phyloP scores from a whole-genome alignment of 192 early-diverging fungal genomes.

The Backusella australiensis region DNA sequence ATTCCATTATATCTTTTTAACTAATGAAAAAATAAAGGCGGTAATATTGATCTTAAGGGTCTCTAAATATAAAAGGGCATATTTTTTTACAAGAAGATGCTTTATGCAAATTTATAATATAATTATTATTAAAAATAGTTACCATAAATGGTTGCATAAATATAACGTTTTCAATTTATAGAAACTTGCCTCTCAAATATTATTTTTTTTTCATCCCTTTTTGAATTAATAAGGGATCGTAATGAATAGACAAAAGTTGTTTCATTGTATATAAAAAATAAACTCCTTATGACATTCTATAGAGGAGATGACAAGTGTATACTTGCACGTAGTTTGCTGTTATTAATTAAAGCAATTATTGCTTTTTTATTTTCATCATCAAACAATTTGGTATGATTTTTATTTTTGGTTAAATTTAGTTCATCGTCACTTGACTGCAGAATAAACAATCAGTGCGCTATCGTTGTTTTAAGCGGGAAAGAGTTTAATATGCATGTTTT shows the following conservation, averaged over 20 bases:
- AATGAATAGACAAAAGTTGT: not conserved
- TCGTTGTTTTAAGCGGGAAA: not conserved
- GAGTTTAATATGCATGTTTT: not conserved
- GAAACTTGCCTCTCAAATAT: not conserved
- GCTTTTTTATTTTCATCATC: not conserved
- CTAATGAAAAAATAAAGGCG: conserved; percentile 2
- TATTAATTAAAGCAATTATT: not conserved
- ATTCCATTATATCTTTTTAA: not conserved
- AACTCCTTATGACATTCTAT: not conserved
- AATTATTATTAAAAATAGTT: not conserved
- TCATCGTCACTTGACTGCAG: not conserved
- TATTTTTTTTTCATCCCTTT: not conserved
- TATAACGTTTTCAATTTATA: conserved; percentile 4
- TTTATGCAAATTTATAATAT: not conserved
- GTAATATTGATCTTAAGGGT: not conserved
- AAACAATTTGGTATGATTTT: not conserved
- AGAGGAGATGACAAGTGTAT: not conserved
- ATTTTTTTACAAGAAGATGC: not conserved
- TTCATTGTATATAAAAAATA: not conserved
- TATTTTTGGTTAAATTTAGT: not conserved
- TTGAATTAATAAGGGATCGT: not conserved
- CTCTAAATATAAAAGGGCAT: not conserved
- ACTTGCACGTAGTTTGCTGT: not conserved
- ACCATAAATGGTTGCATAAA: not conserved
- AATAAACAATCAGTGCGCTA: conserved; percentile 5